Base-by-base conservation (phyloP, 352 stramenopile species). In the Pythium aristosporum region DNA sequence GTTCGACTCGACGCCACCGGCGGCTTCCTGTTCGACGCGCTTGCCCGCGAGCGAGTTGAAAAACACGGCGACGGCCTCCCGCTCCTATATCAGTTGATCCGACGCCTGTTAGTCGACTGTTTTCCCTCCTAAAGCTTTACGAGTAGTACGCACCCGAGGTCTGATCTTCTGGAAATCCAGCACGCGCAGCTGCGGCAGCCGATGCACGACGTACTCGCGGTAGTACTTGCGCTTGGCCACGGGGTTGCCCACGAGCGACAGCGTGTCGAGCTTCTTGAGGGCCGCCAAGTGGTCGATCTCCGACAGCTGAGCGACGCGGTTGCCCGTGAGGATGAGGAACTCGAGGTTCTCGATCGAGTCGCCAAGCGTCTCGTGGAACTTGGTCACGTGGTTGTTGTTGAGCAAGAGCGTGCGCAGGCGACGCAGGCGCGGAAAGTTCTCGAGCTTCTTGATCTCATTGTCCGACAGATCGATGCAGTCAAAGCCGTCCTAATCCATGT, bases 361-460 rank as follows among this genome's bases (percentile, higher is more conserved):
- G 20, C 72, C 71, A 28, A 97, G 64, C 37, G 79, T 80, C 20
- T 89, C 80, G 56, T 89, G 77, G 62, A 98, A 90, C 64, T 89
- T 88, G 47, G 77, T 70, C 58, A 98, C 88, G 73, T 96, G 77
- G 68, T 98, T 98, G 80, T 98, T 98, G 71, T 96, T 85, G 44
- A 98, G 68, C 37, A 98, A 72, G 61, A 98, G 70, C 78, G 94
- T 96, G n/a, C 85, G 90, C 49, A 98, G 74, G 16, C 92, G 80
- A 36, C 77, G 77, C 57, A 97, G 80, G 3, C 84, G 74, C 50
- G 92, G 92, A 58, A 98, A 98, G 79, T 98, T 98, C 73, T 98
- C 94, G 2, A 98, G 74, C 71, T 92, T 96, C 71, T 96, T 96
- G 62, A 98, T 94, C 67, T 98, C 91, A 69, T 98, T 98, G 73